Conservation (phyloP, 306 rosid species). For the Heteromeles arbutifolia region DNA sequence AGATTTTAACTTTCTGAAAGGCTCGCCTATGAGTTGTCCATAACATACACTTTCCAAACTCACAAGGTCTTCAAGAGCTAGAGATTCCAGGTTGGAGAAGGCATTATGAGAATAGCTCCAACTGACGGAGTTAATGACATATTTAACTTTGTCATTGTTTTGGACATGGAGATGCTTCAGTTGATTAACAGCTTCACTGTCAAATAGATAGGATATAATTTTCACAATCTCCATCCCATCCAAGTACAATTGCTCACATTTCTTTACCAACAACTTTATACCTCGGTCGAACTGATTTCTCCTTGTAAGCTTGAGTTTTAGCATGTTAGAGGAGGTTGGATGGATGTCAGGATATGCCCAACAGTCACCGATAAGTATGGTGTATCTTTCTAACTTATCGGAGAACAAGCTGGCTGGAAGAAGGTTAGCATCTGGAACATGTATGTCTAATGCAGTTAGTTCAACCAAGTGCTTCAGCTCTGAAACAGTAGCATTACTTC, state of each 20-base stretch:
- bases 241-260: slow-evolving; percentile 29
- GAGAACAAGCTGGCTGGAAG: background rate
- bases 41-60: background rate
- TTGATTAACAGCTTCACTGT: slow-evolving; percentile 22
- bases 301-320: slow-evolving; percentile 20
- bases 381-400: background rate
- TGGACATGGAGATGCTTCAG: slow-evolving; percentile 37
- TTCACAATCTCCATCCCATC: slow-evolving; percentile 27
- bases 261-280: slow-evolving; percentile 20
- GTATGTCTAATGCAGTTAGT: background rate
- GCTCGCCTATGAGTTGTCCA: background rate
- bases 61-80: background rate
- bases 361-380: background rate
- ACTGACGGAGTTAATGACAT: background rate
- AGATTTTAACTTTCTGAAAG: background rate
- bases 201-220: slow-evolving; percentile 22
- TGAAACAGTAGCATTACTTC: slow-evolving; percentile 5
- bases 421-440: background rate
- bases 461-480: background rate
- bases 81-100: background rate
- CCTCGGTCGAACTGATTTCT: slow-evolving; percentile 19
- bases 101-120: background rate
- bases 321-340: background rate
- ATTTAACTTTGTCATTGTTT: slow-evolving; percentile 20
- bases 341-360: background rate